Evolutionary conservation across 2,329 filamentous ascomycete species (phyloP).

Genomic region (Talaromyces rugulosus): DNA sequence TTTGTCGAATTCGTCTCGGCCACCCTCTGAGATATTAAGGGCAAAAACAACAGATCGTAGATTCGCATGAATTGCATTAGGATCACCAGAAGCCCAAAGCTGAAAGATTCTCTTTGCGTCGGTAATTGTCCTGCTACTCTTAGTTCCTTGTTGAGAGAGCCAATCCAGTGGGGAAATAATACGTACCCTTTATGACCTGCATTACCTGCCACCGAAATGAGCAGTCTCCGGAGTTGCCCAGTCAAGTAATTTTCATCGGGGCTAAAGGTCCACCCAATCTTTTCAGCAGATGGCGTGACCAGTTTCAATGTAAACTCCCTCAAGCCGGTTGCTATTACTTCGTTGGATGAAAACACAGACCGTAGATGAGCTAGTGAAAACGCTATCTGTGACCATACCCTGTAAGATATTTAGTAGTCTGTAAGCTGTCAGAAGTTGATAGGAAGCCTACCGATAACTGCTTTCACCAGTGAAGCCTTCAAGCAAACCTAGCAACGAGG

Average conservation of each 20-base stretch:
- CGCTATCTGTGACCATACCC: constrained; percentile 81
- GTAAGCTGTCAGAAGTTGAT: not conserved
- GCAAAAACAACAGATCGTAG: constrained; percentile 77
- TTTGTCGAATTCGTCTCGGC: constrained; percentile 63
- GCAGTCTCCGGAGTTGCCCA: constrained; percentile 74
- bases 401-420: constrained; percentile 23
- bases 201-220: constrained; percentile 71
- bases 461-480: constrained; percentile 78
- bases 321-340: constrained; percentile 66
- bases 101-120: constrained; percentile 78
- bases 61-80: constrained; percentile 71
- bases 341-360: constrained; percentile 77
- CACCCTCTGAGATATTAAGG: constrained; percentile 70
- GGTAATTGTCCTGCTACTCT: constrained; percentile 53
- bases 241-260: constrained; percentile 75
- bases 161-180: constrained; percentile 13
- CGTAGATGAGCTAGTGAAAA: constrained; percentile 72
- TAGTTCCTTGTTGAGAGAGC: constrained; percentile 11
- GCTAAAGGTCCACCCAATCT: constrained; percentile 82
- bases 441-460: constrained; percentile 62
- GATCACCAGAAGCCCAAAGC: constrained; percentile 67
- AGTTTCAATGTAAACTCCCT: constrained; percentile 76
- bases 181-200: constrained; percentile 70
- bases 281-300: constrained; percentile 68
- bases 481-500: constrained; percentile 76